phyloP scores from a whole-genome alignment of 2,329 filamentous ascomycete species.

The Curvularia verruculosa region DNA sequence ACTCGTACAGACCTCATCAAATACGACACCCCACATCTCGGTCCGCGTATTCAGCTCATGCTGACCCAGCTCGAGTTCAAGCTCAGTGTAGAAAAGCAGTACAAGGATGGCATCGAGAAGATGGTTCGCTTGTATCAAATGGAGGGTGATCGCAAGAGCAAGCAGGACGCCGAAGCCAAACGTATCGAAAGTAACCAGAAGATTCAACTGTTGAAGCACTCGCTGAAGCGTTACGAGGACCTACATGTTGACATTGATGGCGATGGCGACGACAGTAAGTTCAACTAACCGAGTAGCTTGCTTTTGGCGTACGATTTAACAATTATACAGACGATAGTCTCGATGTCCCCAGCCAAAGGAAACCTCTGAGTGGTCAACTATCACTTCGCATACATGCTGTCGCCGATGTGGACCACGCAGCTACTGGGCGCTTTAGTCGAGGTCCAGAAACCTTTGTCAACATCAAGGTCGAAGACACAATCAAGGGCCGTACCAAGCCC shows the following conservation, averaged over 20 bases:
- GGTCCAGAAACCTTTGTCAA: constrained; percentile 95
- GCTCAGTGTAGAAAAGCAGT: constrained; percentile 97
- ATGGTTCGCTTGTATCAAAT: constrained; percentile 98
- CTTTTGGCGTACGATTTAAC: constrained; percentile 34
- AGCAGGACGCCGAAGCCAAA: constrained; percentile 86
- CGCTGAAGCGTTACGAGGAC: constrained; percentile 95
- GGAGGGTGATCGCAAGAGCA: constrained; percentile 96
- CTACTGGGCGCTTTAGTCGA: constrained; percentile 79
- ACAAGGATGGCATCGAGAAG: constrained; percentile 98
- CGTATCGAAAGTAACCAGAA: constrained; percentile 97
- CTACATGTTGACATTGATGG: constrained; percentile 90
- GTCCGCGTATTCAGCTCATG: constrained; percentile 98
- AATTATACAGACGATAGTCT: constrained; percentile 81
- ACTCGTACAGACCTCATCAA: constrained; percentile 82
- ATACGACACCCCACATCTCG: constrained; percentile 94
- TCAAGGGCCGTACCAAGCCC: constrained; percentile 85
- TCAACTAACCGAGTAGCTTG: not conserved
- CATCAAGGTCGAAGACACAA: constrained; percentile 93
- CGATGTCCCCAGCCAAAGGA: constrained; percentile 91
- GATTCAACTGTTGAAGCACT: constrained; percentile 93
- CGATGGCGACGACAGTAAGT: constrained; percentile 79
- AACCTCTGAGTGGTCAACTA: constrained; percentile 91
- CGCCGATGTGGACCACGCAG: constrained; percentile 92
- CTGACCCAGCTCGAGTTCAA: constrained; percentile 98
- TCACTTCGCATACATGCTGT: constrained; percentile 86